Base-by-base conservation (phyloP, 768 basidiomycete genomes). In the Boletales sp. region DNA sequence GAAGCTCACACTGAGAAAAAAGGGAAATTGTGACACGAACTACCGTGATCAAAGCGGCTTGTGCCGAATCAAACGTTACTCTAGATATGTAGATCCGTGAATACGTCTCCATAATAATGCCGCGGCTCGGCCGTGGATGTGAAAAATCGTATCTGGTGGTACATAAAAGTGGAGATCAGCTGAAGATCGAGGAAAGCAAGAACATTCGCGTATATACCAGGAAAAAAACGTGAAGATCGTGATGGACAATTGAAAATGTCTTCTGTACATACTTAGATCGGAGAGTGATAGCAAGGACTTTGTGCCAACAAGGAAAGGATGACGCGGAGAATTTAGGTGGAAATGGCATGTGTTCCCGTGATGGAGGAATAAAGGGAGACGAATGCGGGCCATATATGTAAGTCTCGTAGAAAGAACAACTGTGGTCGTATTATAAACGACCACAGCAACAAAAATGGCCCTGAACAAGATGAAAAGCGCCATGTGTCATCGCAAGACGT, bases 41-140 rank as follows among this genome's bases (percentile, higher is more conserved):
- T 7, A 34, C 34, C 7, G 34, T 34, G 7, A 34, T 34, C 34
- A 13, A 34, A 14, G 15, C 15, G 13, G 34, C 13, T 34, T 34
- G 34, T 34, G 4, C 11, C 34, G 34, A 34, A 34, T 12, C 34
- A 15, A 13, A 15, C 15, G 12, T 34, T 12, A 14, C 34, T 28
- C 25, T 28, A 7, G 25, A 28, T 28, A 28, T 28, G 25, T 6
- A 28, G 25, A 6, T 28, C 6, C 25, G 25, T 6, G 25, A 6
- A 28, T 28, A 5, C 25, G 25, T 28, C 5, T 34, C 47, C 38
- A 25, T 6, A 25, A 37, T 42, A 48, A 13, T 39, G 38, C 25
- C 25, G n/a, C 46, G 54, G 57, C 54, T 41, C 62, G 45, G 47
- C 57, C 57, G 36, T 21, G 34, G 19, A 56, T 51, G 48, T 43